Conservation (phyloP, 192 early-diverging fungal genomes). For the Coemansia sp. region DNA sequence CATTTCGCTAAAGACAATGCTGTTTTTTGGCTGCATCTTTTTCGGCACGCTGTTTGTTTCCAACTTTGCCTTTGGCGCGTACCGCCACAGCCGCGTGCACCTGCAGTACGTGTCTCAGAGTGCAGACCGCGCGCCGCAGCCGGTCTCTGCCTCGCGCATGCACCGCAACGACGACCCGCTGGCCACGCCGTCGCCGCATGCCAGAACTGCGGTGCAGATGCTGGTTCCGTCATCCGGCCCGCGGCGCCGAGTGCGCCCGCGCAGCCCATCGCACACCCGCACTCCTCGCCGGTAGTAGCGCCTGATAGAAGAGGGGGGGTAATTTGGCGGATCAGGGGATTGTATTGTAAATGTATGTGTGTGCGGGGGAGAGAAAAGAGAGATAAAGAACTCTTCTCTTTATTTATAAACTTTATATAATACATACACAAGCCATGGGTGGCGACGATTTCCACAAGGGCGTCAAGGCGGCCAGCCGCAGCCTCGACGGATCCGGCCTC, state of each 20-base stretch:
- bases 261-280: not conserved
- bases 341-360: too few species aligned
- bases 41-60: conserved; percentile 48
- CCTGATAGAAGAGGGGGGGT: not conserved
- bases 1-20: conserved; percentile 84
- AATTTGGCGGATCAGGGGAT: not conserved
- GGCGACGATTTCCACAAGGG: conserved; percentile 72
- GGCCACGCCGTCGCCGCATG: conserved; percentile 18
- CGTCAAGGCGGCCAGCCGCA: conserved; percentile 55
- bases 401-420: not conserved
- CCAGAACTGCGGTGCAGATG: conserved; percentile 5
- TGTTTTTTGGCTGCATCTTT: conserved; percentile 50
- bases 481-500: conserved; percentile 64
- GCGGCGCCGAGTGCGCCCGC: conserved; percentile 6
- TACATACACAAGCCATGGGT: conserved; percentile 17
- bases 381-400: not conserved
- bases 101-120: conserved; percentile 34
- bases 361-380: not conserved
- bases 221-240: conserved; percentile 6
- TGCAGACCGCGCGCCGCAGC: not conserved
- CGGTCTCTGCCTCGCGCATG: not conserved
- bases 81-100: conserved; percentile 42
- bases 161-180: conserved; percentile 10
- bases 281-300: conserved; percentile 7
- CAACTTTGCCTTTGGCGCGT: conserved; percentile 54